A percentile compares a stretch with the other conserved stretches of the same genome.
Evolutionary conservation across 805 yeast species (phyloP).

Genomic region (Pichia occidentalis): DNA sequence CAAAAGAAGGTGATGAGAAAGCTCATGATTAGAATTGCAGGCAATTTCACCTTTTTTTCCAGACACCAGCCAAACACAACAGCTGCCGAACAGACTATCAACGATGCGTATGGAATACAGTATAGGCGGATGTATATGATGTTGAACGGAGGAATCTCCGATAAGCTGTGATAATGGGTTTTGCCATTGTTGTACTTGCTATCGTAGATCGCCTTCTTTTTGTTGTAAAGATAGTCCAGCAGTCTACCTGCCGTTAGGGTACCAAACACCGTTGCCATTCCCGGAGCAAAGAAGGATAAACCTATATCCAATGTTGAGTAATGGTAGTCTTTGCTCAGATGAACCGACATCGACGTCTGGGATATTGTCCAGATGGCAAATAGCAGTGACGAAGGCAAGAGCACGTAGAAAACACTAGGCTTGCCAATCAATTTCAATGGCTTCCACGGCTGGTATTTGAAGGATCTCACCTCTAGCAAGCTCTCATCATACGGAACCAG

Average conservation of each 20-base stretch:
- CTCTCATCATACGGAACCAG: conserved; percentile 28
- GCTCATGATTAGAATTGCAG: conserved; percentile 52
- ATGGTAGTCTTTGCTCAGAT: conserved; percentile 43
- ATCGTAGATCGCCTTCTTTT: conserved; percentile 28
- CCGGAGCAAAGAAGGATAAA: conserved; percentile 66
- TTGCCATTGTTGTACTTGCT: conserved; percentile 13
- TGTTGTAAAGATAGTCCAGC: conserved; percentile 45
- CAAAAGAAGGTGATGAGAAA: conserved; percentile 54
- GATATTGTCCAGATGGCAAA: conserved; percentile 67
- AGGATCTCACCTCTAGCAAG: conserved; percentile 12
- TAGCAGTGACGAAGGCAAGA: conserved; percentile 55
- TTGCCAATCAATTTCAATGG: conserved; percentile 17
- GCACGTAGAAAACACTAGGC: conserved; percentile 31
- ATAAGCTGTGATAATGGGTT: too few relatives aligned
- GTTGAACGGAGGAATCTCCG: conserved; percentile 41
- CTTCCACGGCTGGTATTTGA: conserved; percentile 24
- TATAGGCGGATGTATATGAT: conserved; percentile 49
- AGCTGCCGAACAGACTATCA: conserved; percentile 35
- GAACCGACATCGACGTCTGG: conserved; percentile 57
- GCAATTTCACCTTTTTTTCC: conserved; percentile 38
- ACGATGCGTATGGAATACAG: conserved; percentile 35
- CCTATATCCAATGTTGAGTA: conserved; percentile 57
- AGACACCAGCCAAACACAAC: conserved; percentile 70
- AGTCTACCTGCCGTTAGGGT: conserved; percentile 52
- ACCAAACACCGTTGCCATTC: conserved; percentile 58